Evolutionary conservation across 2,329 filamentous ascomycete species (phyloP), one percentile per base, ranked within the genome.

Genomic region (Calonectria henricotiae): DNA sequence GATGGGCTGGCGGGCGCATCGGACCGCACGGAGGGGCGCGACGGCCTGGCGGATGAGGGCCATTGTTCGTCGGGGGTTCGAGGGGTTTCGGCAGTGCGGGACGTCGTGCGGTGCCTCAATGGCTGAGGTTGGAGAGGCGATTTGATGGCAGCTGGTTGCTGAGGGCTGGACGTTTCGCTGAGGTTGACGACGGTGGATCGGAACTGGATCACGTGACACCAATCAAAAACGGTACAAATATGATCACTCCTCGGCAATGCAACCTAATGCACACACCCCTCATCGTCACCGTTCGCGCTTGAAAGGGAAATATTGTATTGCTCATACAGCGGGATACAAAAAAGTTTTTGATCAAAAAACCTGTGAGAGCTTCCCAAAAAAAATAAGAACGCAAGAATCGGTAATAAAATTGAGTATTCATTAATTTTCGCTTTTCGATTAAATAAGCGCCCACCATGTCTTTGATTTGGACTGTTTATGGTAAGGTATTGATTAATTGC

Each of bases 1-100:
- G 74, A 71, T 61, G 73, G 76, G 77, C 71, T 81, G 81, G 77
- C 82, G 81, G 71, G 77, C 72, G 80, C 80, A 83, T 73, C 82
- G 82, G 76, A 79, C 76, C 66, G 80, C 80, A 70, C 81, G 81
- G 76, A 83, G 77, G 62, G 82, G 80, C 73, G 81, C 79, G 70
- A 77, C 79, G 69, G 81, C 75, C 68, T 81, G 79, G 73, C 82
- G 82, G 72, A 83, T 72, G 73, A 83, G 73, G 67, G 77, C 79
- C 82, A 84, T 84, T 72, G 70, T 73, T 73, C 62, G 73, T 74
- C 72, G 71, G 68, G 67, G 55, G 62, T 27, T 71, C 51, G 62
- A 58, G 68, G 71, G 37, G 60, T 44, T 73, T 72, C 71, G 71
- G 74, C 73, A 74, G 75, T 77, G 74, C 43, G 65, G 67, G 61